phyloP scores from a whole-genome alignment of 2,329 filamentous ascomycete genomes.

The Xylaria sp. region DNA sequence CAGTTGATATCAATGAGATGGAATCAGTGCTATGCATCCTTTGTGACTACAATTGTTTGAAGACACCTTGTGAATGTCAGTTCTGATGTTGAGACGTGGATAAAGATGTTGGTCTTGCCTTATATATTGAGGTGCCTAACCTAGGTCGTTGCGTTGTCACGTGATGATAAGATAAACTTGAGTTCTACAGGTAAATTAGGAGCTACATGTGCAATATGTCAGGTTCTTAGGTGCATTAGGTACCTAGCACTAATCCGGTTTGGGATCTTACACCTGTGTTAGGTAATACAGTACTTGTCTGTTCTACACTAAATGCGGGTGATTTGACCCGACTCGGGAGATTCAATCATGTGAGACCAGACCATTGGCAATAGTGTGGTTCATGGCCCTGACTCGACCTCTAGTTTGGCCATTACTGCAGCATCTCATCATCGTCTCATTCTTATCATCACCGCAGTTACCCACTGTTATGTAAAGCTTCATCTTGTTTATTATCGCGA shows the following conservation, averaged over 20 bases:
- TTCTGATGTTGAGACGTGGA: not conserved
- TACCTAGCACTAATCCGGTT: too few species aligned
- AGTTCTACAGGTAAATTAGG: not conserved
- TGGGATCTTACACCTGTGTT: not conserved
- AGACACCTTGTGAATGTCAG: not conserved
- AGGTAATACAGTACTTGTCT: too few species aligned
- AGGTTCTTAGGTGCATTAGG: too few species aligned
- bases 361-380: not conserved
- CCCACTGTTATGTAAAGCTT: not conserved
- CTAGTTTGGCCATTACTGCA: slow-evolving; percentile 1
- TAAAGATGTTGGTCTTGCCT: too few species aligned
- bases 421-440: not conserved
- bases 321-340: slow-evolving; percentile 7
- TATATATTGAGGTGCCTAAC: not conserved
- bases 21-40: not conserved
- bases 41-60: not conserved
- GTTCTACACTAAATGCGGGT: not conserved
- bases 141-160: not conserved
- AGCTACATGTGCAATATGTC: too few species aligned
- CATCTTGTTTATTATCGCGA: not conserved
- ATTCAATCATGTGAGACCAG: slow-evolving; percentile 28
- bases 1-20: not conserved
- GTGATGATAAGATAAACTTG: slow-evolving; percentile 17
- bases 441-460: not conserved
- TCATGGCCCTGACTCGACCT: not conserved